Evolutionary conservation across 441 rosid genomes (phyloP), one percentile per base, ranked within the genome.

Genomic region (Kokia cookei): DNA sequence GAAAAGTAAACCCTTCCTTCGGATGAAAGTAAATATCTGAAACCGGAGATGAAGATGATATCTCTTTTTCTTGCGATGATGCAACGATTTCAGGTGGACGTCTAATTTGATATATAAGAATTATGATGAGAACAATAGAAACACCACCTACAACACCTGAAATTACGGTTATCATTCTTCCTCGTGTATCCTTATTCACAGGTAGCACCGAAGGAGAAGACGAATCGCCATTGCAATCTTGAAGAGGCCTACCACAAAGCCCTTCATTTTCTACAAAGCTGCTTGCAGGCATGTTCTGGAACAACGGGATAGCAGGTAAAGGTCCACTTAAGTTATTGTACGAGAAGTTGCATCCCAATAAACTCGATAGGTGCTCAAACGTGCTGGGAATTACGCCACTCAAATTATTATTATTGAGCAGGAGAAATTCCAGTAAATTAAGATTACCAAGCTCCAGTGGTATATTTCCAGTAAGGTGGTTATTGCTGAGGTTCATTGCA

Each of bases 321-420:
- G 90, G 84, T 68, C 99, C 98, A 0, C 81, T 83, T 55, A 96
- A 89, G 78, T 89, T 81, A 83, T 96, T 96, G 89, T 85, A 88
- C 10, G 98, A 96, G 78, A 96, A 89, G 87, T 96, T 93, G 91
- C 96, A 96, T 10, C 89, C 94, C 61, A 89, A 76, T 77, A 96
- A 85, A 78, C 99, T 96, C 1, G 91, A 92, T 12, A 96, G 82
- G 81, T 75, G 81, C 73, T 89, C 97, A 26, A 96, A 89, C 17
- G 96, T 79, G 10, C 72, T 42, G 2, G 99, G 98, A 71, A 96
- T 92, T 70, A 86, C 86, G 53, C 96, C 97, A 58, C 82, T 91
- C 73, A 96, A 82, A 82, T 89, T 84, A 77, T 96, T 96, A 86
- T 91, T 89, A 73, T 92, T 83, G 51, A 93, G 93, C 70, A 86